Base-by-base conservation (phyloP, 257 asterid species). In the Salvia rosmarinus region DNA sequence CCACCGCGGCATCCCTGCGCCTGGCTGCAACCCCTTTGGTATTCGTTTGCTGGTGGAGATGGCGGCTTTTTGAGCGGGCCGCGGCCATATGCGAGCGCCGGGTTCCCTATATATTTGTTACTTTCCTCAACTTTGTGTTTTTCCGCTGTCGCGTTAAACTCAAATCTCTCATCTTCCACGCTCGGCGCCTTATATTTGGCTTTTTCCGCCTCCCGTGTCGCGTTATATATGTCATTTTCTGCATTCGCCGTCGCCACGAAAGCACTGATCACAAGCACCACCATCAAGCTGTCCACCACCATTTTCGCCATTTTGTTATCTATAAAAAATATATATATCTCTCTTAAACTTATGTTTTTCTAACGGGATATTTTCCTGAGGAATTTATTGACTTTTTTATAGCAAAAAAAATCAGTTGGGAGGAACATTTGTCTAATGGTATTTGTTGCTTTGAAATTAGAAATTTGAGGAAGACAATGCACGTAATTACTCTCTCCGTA, bases 281-380 rank as follows among this genome's bases (percentile, higher is more conserved):
- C 19, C 39, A 28, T 42, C 46, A 76, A 52, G 37, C 52, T 30
- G 37, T 37, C 6, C 23, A 7, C 63, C 63, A 32, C 1, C 66
- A 54, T 43, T n/a, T 47, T 62, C 68, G 20, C 62, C 76, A 76
- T 76, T 14, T 40, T 73, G 8, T 2, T 3, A 49, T 57, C 42
- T 12, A 28, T 58, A 3, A 6, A 17, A 49, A 5, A 8, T 54
- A 9, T 54, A 17, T 19, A 3, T 23, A 6, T 51, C 2, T 9
- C 2, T 9, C 2, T 19, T 52, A 9, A 8, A 9, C 21, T 21
- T 54, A 3, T 21, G 6, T 9, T 17, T 60, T 60, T 56, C n/a
- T 14, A 12, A 9, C 5, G 30, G 39, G 62, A 25, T 23, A 14
- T 56, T 12, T 11, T 6, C 5, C 4, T 0, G 5, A 5, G 37